Evolutionary conservation across 495 filamentous ascomycete species (phyloP).

Genomic region (Opeltia flavorubescens): DNA sequence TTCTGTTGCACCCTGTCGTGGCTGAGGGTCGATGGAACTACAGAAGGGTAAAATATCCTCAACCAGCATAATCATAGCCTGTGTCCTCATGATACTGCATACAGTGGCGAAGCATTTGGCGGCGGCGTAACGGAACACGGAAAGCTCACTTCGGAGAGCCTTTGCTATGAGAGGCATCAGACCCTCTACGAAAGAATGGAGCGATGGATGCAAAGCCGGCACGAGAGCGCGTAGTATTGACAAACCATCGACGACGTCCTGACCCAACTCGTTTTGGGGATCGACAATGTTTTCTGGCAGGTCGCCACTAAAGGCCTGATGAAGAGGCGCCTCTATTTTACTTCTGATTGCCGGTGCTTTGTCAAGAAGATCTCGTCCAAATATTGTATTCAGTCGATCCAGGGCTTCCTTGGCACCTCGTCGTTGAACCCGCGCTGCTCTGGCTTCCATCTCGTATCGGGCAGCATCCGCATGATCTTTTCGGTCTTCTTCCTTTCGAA

Average conservation of each 20-base stretch:
- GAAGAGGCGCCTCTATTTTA: constrained; percentile 70
- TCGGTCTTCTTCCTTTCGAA: constrained; percentile 93
- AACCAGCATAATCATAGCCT: constrained; percentile 91
- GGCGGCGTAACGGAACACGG: constrained; percentile 88
- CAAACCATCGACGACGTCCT: constrained; percentile 84
- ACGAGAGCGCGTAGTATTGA: constrained; percentile 84
- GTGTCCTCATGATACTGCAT: constrained; percentile 86
- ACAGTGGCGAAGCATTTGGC: constrained; percentile 96
- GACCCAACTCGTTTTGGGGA: constrained; percentile 60
- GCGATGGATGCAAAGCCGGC: constrained; percentile 59
- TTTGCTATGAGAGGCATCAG: constrained; percentile 79
- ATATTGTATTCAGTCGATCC: constrained; percentile 68
- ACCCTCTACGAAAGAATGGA: constrained; percentile 63
- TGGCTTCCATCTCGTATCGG: constrained; percentile 74
- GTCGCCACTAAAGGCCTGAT: constrained; percentile 56
- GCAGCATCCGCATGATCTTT: constrained; percentile 82
- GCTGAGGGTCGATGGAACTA: constrained; percentile 72
- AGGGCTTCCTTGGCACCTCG: constrained; percentile 90
- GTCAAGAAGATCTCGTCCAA: constrained; percentile 59
- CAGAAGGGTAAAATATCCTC: constrained; percentile 85
- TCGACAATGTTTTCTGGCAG: constrained; percentile 50
- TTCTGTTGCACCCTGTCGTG: constrained; percentile 87
- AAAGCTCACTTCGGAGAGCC: constrained; percentile 70
- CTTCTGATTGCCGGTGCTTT: constrained; percentile 65
- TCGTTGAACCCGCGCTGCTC: constrained; percentile 71